These are phyloP conservation scores for Hypoxylon subgilvum DNA, from an alignment of 495 filamentous ascomycete species.

Conservation along the genomic window DNA sequence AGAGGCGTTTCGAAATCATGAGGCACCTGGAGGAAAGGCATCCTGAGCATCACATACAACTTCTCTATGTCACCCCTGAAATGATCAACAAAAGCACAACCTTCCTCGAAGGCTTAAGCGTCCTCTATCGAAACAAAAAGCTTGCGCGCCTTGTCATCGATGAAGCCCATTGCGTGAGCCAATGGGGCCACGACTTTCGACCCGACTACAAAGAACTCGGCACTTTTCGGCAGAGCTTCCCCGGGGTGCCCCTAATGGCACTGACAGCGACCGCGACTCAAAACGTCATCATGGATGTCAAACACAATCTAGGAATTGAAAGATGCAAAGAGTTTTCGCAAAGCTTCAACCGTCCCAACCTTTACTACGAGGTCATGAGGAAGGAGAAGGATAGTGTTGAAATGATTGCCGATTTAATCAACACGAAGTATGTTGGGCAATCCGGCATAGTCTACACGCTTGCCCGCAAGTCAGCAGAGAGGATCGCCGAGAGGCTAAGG, in stretches of 20 bases:
- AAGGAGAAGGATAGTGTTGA: slow-evolving; percentile 62
- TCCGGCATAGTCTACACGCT: slow-evolving; percentile 96
- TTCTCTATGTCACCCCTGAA: slow-evolving; percentile 95
- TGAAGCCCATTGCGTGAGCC: slow-evolving; percentile 97
- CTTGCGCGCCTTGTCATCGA: slow-evolving; percentile 95
- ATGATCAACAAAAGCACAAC: slow-evolving; percentile 82
- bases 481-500: slow-evolving; percentile 71
- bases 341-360: slow-evolving; percentile 93
- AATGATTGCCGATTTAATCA: slow-evolving; percentile 76
- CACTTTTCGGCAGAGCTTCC: slow-evolving; percentile 68
- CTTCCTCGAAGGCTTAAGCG: slow-evolving; percentile 65
- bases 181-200: slow-evolving; percentile 98
- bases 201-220: slow-evolving; percentile 93
- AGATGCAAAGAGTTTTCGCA: slow-evolving; percentile 78
- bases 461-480: slow-evolving; percentile 81
- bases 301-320: slow-evolving; percentile 81
- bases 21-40: slow-evolving; percentile 61
- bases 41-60: slow-evolving; percentile 73
- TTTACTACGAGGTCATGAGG: slow-evolving; percentile 79
- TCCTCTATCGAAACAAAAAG: slow-evolving; percentile 66
- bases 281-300: slow-evolving; percentile 88
- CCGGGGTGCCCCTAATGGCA: slow-evolving; percentile 86
- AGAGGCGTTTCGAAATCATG: slow-evolving; percentile 65
- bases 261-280: slow-evolving; percentile 93
- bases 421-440: slow-evolving; percentile 65